Evolutionary conservation across 805 yeast genomes (phyloP).

Genomic region (Kuraishia capsulata): DNA sequence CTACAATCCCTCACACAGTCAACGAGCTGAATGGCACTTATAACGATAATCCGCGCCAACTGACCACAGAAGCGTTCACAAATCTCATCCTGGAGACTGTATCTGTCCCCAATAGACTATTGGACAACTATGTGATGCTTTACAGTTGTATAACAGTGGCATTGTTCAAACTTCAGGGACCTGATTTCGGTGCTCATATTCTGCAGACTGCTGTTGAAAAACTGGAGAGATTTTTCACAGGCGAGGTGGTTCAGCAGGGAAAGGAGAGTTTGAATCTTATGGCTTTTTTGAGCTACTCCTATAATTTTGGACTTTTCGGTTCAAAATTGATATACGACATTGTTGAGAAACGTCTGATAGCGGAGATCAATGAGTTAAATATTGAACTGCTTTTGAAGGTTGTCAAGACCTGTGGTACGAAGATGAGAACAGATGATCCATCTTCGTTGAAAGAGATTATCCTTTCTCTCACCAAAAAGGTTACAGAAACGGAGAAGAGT

Average conservation of each 20-base stretch:
- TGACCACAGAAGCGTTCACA: constrained; percentile 67
- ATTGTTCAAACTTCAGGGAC: constrained; percentile 69
- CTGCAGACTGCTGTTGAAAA: constrained; percentile 73
- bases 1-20: constrained; percentile 65
- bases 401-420: constrained; percentile 69
- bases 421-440: constrained; percentile 87
- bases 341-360: constrained; percentile 31
- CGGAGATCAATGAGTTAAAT: constrained; percentile 51
- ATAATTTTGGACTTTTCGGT: constrained; percentile 68
- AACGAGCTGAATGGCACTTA: constrained; percentile 60
- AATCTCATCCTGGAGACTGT: constrained; percentile 57
- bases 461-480: constrained; percentile 39
- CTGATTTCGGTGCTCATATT: constrained; percentile 82
- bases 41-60: constrained; percentile 61
- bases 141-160: constrained; percentile 75
- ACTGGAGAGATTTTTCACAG: constrained; percentile 36
- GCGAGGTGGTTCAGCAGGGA: constrained; percentile 13
- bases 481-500: constrained; percentile 25
- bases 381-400: constrained; percentile 73
- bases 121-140: constrained; percentile 71
- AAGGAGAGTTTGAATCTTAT: constrained; percentile 43
- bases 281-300: constrained; percentile 68
- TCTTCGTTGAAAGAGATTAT: constrained; percentile 75
- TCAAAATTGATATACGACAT: constrained; percentile 73
- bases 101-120: constrained; percentile 48